Evolutionary conservation across 331 rosid genomes (phyloP), one percentile per base, ranked within the genome.

Genomic region (Acacia pycnantha): DNA sequence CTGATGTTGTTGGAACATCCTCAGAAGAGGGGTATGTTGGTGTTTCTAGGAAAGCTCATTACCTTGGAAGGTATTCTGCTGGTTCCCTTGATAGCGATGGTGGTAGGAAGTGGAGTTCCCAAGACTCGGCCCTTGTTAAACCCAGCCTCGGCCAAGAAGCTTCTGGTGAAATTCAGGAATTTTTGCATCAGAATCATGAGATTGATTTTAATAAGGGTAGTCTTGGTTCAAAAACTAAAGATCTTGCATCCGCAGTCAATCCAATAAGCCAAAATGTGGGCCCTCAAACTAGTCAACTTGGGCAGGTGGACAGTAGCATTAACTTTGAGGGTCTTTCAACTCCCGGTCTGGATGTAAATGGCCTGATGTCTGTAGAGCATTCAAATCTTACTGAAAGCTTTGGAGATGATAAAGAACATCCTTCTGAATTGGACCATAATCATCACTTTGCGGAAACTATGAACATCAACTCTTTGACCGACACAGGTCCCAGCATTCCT

Each of bases 61-160:
- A 89, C 84, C 85, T 86, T 74, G 91, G 97, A 72, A 92, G 97
- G 87, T 94, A 92, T 84, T 97, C 97, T 70, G 97, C 95, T 79
- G 97, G 98, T 91, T 94, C 99, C 58, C 82, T 91, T 77, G 99
- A 97, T 77, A 56, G 88, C 69, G 97, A 91, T 74, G 71, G 92
- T 81, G 95, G 95, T 40, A 90, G 97, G 86, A 97, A 97, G 82
- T 97, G 99, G 99, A 90, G 91, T 88, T 92, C 93, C 87, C 99
- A 92, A 82, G 98, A 95, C 82, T 87, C 96, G 80, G 79, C 88
- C 80, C 71, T 86, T 68, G 78, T 87, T 41, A 86, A 90, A 27
- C 73, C 97, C 66, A 83, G 82, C 81, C 81, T 86, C 78, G 92
- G 88, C 71, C 95, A 91, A 77, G 82, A 87, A 79, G 83, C 90